Base-by-base conservation (phyloP, 352 stramenopile genomes). In the Phytopythium helicoides region DNA sequence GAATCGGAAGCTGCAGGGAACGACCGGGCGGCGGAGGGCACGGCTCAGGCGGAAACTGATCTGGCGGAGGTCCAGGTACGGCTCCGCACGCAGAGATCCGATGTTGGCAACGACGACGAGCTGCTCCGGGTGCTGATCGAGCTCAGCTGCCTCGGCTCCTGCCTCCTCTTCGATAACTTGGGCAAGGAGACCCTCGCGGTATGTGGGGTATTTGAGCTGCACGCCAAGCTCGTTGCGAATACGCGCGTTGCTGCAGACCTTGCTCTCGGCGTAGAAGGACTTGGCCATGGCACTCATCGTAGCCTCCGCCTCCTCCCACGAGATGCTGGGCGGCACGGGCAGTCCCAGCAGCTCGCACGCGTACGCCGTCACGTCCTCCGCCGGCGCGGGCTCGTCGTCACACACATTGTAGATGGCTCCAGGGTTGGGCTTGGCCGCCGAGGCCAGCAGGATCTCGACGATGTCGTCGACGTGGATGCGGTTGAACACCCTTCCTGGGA, bases 381-480 rank as follows among this genome's bases (percentile, higher is more conserved):
- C 73, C 2, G 84, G 87, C 10, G 87, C 86, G 2, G 91, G 91
- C 49, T 91, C 77, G 52, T 97, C 84, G 61, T 97, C 91, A 10
- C 80, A 91, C 18, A 97, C 68, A 50, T 97, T 97, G 71, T 94
- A 96, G 50, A 97, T 73, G 3, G 68, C 74, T 15, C 81, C 76
- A 5, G 78, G 47, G 28, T 80, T 83, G 1, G 88, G 86, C 10
- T 54, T 60, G 0, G 62, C 66, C 5, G 88, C 86, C 2, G 87
- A 96, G 12, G 78, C 73, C 37, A 89, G 14, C 10, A 97, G 55
- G 56, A 92, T 82, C 5, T 73, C 56, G 23, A 94, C 77, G 37
- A 97, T 96, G 61, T 97, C 91, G 53, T 91, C 80, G 0, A 97
- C 89, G 64, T 97, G 89, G 51, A 96, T 82, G 23, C 91, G 80